Evolutionary conservation across 805 yeast species (phyloP).

Genomic region (Monosporozyma unispora): DNA sequence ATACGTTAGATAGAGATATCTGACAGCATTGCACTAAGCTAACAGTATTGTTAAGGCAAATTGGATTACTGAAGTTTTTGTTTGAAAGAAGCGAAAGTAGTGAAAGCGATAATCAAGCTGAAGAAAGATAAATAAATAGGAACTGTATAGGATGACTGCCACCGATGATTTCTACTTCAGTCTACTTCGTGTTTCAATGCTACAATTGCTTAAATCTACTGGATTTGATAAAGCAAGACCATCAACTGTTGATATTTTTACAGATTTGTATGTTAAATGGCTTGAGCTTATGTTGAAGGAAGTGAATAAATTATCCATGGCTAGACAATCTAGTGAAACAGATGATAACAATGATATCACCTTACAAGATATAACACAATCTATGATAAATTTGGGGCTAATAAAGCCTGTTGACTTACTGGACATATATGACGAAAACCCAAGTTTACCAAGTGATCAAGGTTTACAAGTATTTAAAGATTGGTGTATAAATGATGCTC

Average conservation of each 20-base stretch:
- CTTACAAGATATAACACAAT: constrained; percentile 59
- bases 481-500: constrained; percentile 44
- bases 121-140: background rate
- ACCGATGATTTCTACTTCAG: constrained; percentile 38
- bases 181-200: constrained; percentile 40
- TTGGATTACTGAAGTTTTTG: background rate
- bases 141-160: constrained; percentile 12
- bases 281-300: constrained; percentile 45
- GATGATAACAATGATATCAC: constrained; percentile 39
- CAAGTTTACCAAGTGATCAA: constrained; percentile 34
- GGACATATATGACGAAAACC: constrained; percentile 44
- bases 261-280: constrained; percentile 66
- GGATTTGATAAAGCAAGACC: constrained; percentile 81
- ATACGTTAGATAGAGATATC: too few species aligned
- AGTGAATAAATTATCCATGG: constrained; percentile 41
- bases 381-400: constrained; percentile 54
- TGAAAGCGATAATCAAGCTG: background rate
- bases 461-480: constrained; percentile 44
- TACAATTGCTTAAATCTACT: constrained; percentile 56
- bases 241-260: constrained; percentile 59
- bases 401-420: constrained; percentile 48
- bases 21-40: background rate
- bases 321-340: constrained; percentile 26
- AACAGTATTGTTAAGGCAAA: background rate
- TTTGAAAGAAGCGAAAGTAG: background rate